Percentiles rank a stretch among this genome's conserved stretches.
phyloP scores from a whole-genome alignment of 768 basidiomycete species.

The Tubosaeta sp. region DNA sequence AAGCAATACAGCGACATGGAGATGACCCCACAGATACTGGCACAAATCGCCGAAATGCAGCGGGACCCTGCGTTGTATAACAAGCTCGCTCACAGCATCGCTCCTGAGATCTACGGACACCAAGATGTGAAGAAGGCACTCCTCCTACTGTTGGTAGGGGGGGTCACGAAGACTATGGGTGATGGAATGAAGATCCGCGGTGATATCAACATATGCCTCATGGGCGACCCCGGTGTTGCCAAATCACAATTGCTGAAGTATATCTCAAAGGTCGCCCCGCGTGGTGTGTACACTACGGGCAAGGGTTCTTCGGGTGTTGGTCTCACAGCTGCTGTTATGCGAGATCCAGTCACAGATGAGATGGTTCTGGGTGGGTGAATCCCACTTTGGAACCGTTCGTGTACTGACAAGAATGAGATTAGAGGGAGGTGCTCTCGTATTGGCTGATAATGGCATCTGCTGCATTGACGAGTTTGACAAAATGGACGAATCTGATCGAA shows the following conservation, averaged over 20 bases:
- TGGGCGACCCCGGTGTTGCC: constrained; percentile 99
- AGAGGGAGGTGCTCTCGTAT: constrained; percentile 99
- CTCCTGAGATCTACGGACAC: constrained; percentile 98
- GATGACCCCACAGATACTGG: constrained; percentile 77
- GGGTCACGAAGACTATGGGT: constrained; percentile 90
- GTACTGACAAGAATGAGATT: constrained; percentile 10
- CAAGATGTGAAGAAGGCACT: constrained; percentile 96
- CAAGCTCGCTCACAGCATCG: constrained; percentile 88
- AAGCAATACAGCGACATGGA: constrained; percentile 98
- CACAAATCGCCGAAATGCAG: constrained; percentile 62
- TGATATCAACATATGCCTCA: constrained; percentile 94
- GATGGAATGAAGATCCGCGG: constrained; percentile 99
- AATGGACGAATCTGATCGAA: constrained; percentile 97
- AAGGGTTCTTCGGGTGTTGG: constrained; percentile 98
- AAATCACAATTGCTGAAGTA: constrained; percentile 97
- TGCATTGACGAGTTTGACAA: constrained; percentile 99
- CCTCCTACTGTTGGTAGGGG: constrained; percentile 87
- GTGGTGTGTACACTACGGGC: constrained; percentile 97
- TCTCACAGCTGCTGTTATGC: constrained; percentile 98
- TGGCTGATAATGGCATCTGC: constrained; percentile 99
- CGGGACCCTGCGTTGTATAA: constrained; percentile 78
- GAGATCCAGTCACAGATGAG: constrained; percentile 98
- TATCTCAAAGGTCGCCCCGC: constrained; percentile 96
- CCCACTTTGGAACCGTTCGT: background rate
- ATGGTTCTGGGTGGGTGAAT: constrained; percentile 86